Evolutionary conservation across 2,329 filamentous ascomycete species (phyloP).

Genomic region (Ophiosphaerella narmari): DNA sequence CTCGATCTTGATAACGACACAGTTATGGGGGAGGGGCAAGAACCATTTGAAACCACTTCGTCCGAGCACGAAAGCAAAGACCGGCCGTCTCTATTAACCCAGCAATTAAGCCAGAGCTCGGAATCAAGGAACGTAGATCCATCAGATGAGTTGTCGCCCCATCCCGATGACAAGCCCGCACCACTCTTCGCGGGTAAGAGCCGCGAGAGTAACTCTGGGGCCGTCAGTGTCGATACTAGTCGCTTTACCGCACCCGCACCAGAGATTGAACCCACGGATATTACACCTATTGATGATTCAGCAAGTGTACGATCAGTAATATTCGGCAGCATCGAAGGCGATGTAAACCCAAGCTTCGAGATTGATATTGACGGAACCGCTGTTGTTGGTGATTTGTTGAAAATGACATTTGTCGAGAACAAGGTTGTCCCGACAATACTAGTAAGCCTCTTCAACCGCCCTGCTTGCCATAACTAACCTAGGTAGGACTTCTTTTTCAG

Average conservation of each 20-base stretch:
- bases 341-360: slow-evolving; percentile 54
- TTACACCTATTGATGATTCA: slow-evolving; percentile 45
- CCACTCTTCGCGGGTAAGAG: slow-evolving; percentile 63
- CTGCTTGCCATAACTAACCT: background rate
- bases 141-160: slow-evolving; percentile 53
- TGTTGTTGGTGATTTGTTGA: slow-evolving; percentile 91
- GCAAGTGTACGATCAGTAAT: slow-evolving; percentile 41
- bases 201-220: slow-evolving; percentile 32
- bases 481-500: slow-evolving; percentile 94
- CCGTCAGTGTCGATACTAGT: slow-evolving; percentile 33
- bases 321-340: slow-evolving; percentile 38
- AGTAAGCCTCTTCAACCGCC: slow-evolving; percentile 60
- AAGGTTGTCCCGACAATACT: slow-evolving; percentile 93
- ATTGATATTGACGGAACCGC: slow-evolving; percentile 67
- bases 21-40: slow-evolving; percentile 48
- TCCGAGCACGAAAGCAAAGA: slow-evolving; percentile 36
- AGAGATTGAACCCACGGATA: slow-evolving; percentile 39
- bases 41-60: slow-evolving; percentile 20
- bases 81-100: slow-evolving; percentile 48
- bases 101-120: slow-evolving; percentile 45
- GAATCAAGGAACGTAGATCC: slow-evolving; percentile 31
- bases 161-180: slow-evolving; percentile 70
- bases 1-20: slow-evolving; percentile 66
- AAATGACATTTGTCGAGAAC: slow-evolving; percentile 95
- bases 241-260: slow-evolving; percentile 32